Base-by-base conservation (phyloP, 2,329 filamentous ascomycete species). In the Fusarium decemcellulare region DNA sequence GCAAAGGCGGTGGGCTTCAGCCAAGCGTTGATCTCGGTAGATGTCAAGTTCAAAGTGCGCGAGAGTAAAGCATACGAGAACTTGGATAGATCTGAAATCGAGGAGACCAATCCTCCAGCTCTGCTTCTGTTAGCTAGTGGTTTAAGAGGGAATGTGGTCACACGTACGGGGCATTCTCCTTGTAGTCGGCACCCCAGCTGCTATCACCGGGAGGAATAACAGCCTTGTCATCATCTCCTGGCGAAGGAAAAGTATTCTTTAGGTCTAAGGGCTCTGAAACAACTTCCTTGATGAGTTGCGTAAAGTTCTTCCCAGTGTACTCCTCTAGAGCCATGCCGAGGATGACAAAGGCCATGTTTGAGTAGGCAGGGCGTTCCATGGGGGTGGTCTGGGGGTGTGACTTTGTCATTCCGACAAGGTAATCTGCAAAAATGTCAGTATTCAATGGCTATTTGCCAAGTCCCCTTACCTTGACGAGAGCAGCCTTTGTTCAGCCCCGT, bases 331-430 rank as follows among this genome's bases (percentile, higher is more conserved):
- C 80, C 50, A 81, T 72, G 6, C 74, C 72, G 30, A 82, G 74
- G 8, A 84, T 50, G 14, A 74, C 75, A 59, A 81, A 84, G 0
- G 80, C 80, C 15, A 82, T 67, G 55, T 80, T 83, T 6, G 82
- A 84, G 63, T 84, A 84, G 0, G 79, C 75, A 0, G 82, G 81
- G 4, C 76, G 74, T 5, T 79, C 72, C 56, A 76, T 74, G 4
- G 75, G 73, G 2, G 76, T 43, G 2, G 74, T 71, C 16, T 81
- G 72, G 0, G 78, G 80, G 36, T 78, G 72, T 11, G 71, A 69
- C 2, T 60, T 61, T 16, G 63, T 72, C 70, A 83, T 75, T 5
- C 76, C 78, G 0, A 72, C 10, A 1, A 83, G 48, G 0, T 80
- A 65, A 23, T 79, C 80, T 82, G 27, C 39, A 57, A 0, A 5